These are phyloP conservation scores for Termitomyces sp. DNA, from an alignment of 768 basidiomycete species.

Conservation along the genomic window DNA sequence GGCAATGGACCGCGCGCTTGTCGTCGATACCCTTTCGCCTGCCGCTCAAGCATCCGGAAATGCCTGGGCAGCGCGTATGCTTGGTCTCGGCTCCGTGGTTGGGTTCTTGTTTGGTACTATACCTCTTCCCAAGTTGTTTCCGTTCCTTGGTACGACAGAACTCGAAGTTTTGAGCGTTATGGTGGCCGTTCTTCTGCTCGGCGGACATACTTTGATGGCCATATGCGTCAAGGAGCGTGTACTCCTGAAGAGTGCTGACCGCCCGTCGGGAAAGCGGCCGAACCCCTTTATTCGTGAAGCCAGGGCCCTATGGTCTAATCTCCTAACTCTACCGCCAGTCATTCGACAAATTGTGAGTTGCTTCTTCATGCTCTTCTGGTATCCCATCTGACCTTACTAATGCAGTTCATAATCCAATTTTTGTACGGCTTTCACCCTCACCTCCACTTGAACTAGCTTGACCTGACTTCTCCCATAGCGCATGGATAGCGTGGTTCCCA, in stretches of 20 bases:
- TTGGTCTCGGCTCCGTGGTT: conserved; percentile 77
- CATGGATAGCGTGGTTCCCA: conserved; percentile 92
- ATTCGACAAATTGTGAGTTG: conserved; percentile 73
- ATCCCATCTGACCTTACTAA: not conserved
- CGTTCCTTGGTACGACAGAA: conserved; percentile 75
- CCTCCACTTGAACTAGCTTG: not conserved
- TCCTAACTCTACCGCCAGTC: conserved; percentile 59
- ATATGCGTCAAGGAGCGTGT: conserved; percentile 68
- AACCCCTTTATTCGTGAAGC: conserved; percentile 40
- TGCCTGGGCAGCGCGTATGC: conserved; percentile 95
- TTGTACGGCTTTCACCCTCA: conserved; percentile 45
- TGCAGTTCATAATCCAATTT: conserved; percentile 73
- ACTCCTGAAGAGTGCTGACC: conserved; percentile 33
- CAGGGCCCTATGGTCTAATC: conserved; percentile 65
- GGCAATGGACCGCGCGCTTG: conserved; percentile 84
- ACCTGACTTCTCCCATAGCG: conserved; percentile 29
- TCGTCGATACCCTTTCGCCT: conserved; percentile 81
- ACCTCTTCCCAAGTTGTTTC: conserved; percentile 62
- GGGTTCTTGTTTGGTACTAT: conserved; percentile 88
- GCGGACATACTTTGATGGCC: conserved; percentile 60
- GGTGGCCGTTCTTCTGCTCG: conserved; percentile 61
- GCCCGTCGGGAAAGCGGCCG: conserved; percentile 15
- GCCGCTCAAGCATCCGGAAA: conserved; percentile 78
- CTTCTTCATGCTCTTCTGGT: not conserved
- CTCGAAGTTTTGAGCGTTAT: conserved; percentile 77